Evolutionary conservation across 2,329 filamentous ascomycete species (phyloP).

Genomic region (Apiospora rasikravindrae): DNA sequence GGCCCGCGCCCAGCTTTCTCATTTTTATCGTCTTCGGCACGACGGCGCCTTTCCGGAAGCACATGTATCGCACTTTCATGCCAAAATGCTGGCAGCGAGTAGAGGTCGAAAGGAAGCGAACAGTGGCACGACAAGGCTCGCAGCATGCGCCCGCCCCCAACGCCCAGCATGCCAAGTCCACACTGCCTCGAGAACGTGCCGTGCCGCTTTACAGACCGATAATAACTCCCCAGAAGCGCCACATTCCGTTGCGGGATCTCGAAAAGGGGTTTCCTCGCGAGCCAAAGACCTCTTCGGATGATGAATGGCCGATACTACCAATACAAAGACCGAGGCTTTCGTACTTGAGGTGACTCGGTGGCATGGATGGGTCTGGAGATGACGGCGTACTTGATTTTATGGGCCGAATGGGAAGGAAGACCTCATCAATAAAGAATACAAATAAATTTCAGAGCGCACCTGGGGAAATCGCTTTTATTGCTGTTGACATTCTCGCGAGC

Average conservation of each 20-base stretch:
- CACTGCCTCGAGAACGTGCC: not conserved
- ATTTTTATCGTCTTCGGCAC: constrained; percentile 49
- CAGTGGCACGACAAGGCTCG: not conserved
- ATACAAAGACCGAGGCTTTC: not conserved
- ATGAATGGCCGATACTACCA: constrained; percentile 2
- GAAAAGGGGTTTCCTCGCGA: not conserved
- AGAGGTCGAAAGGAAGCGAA: not conserved
- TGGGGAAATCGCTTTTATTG: not conserved
- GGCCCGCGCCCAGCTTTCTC: constrained; percentile 42
- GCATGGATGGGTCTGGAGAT: not conserved
- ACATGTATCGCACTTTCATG: constrained; percentile 33
- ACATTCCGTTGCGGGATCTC: not conserved
- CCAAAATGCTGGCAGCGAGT: constrained; percentile 27
- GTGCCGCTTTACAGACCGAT: not conserved
- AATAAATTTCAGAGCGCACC: not conserved
- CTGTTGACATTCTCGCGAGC: not conserved
- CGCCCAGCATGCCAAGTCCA: not conserved
- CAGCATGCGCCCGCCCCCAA: constrained; percentile 19
- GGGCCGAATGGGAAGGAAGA: not conserved
- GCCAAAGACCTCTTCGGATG: constrained; percentile 1
- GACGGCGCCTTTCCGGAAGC: constrained; percentile 41
- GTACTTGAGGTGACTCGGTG: not conserved
- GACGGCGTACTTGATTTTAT: not conserved
- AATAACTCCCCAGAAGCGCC: not conserved
- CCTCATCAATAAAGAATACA: not conserved